phyloP scores from a whole-genome alignment of 768 basidiomycete genomes.

The Suillus paluster region DNA sequence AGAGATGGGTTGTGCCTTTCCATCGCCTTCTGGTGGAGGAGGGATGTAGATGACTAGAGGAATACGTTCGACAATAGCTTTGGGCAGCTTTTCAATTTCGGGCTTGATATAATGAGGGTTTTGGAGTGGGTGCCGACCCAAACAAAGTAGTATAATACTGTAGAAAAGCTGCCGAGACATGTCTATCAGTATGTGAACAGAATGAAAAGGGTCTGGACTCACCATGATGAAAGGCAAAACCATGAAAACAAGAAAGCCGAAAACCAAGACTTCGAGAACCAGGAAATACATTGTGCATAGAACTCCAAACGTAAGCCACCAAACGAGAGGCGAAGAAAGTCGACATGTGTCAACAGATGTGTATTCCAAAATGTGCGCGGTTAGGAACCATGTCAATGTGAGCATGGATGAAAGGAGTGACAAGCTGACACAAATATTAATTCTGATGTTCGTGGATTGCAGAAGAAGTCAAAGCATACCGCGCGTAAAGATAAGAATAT shows the following conservation, averaged over 20 bases:
- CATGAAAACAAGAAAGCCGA: slow-evolving; percentile 79
- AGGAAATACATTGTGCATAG: slow-evolving; percentile 80
- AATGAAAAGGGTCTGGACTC: slow-evolving; percentile 32
- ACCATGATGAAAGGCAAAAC: slow-evolving; percentile 81
- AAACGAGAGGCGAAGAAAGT: slow-evolving; percentile 73
- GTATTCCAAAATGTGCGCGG: slow-evolving; percentile 79
- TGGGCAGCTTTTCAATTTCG: slow-evolving; percentile 76
- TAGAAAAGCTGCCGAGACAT: slow-evolving; percentile 60
- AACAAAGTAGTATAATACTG: slow-evolving; percentile 78
- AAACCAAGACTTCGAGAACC: slow-evolving; percentile 70
- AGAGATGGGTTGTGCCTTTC: slow-evolving; percentile 37
- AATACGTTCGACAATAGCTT: slow-evolving; percentile 74
- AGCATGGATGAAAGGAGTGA: slow-evolving; percentile 69
- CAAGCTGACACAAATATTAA: slow-evolving; percentile 43
- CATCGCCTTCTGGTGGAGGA: slow-evolving; percentile 60
- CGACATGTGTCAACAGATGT: slow-evolving; percentile 78
- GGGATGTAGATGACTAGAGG: slow-evolving; percentile 88
- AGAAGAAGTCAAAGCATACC: slow-evolving; percentile 21
- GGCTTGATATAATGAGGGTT: slow-evolving; percentile 75
- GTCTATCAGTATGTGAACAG: slow-evolving; percentile 11
- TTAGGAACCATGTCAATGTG: slow-evolving; percentile 83
- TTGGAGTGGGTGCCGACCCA: slow-evolving; percentile 81
- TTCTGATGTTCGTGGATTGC: neutral
- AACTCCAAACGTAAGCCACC: slow-evolving; percentile 87
- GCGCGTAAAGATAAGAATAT: slow-evolving; percentile 32